phyloP scores from a whole-genome alignment of 1,284 basidiomycete species.

The Ustilago trichophora region DNA sequence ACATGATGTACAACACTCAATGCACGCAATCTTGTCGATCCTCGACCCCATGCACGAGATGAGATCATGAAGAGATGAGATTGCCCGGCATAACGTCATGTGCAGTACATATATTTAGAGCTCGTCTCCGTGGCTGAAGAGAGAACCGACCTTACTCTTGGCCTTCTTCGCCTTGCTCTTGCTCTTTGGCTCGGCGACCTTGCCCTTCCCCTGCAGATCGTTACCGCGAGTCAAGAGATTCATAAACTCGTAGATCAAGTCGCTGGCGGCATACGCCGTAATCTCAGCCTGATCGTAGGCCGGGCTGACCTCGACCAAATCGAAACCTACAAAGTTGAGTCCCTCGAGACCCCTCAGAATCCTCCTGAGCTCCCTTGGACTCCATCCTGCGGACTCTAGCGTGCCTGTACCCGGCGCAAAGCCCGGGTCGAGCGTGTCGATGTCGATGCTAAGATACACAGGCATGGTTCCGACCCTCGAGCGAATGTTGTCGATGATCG shows the following conservation, averaged over 20 bases:
- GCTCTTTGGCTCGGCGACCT: constrained; percentile 21
- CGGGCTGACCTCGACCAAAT: constrained; percentile 55
- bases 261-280: constrained; percentile 52
- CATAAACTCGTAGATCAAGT: constrained; percentile 55
- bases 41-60: no score
- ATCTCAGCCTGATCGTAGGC: constrained; percentile 54
- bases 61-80: no score
- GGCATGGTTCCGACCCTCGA: constrained; percentile 45
- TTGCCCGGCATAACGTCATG: no score
- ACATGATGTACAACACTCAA: constrained; percentile 7
- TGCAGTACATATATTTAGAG: no score
- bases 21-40: no score
- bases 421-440: constrained; percentile 56
- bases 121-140: constrained; percentile 23
- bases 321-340: constrained; percentile 55
- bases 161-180: constrained; percentile 16
- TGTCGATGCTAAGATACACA: constrained; percentile 55
- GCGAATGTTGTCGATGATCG: constrained; percentile 40
- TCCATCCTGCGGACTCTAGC: constrained; percentile 50
- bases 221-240: constrained; percentile 31
- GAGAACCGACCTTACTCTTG: constrained; percentile 8
- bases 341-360: constrained; percentile 50
- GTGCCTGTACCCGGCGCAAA: constrained; percentile 56
- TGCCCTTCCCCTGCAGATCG: constrained; percentile 11
- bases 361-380: constrained; percentile 47